Evolutionary conservation across 2,329 filamentous ascomycete species (phyloP).

Genomic region (Penicillium sp.): DNA sequence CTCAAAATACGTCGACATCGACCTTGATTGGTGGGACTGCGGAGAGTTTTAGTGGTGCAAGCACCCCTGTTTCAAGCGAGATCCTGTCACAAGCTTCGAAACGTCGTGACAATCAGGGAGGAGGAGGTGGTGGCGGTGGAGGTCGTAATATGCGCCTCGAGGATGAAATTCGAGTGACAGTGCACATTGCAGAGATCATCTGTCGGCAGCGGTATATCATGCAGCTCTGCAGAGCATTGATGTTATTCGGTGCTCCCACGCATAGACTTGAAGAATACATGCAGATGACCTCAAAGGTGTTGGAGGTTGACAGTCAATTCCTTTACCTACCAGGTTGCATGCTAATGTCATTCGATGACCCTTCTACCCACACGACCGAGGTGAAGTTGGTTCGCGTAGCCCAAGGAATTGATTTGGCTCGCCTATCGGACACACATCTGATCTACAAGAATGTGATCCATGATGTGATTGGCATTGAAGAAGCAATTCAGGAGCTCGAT

Average conservation of each 20-base stretch:
- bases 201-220: conserved; percentile 79
- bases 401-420: conserved; percentile 45
- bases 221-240: conserved; percentile 78
- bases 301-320: conserved; percentile 86
- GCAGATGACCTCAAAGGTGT: conserved; percentile 78
- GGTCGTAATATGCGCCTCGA: conserved; percentile 25
- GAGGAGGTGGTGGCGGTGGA: neutral
- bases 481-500: conserved; percentile 43
- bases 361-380: conserved; percentile 45
- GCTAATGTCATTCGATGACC: conserved; percentile 59
- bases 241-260: conserved; percentile 89
- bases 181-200: conserved; percentile 66
- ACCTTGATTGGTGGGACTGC: conserved; percentile 22
- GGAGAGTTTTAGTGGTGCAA: conserved; percentile 29
- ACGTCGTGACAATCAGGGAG: conserved; percentile 21
- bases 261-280: conserved; percentile 88
- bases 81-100: conserved; percentile 30
- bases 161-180: conserved; percentile 57
- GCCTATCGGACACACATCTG: conserved; percentile 44
- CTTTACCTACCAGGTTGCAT: conserved; percentile 70
- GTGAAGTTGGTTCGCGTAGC: conserved; percentile 43
- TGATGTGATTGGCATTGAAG: conserved; percentile 45
- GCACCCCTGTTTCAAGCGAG: conserved; percentile 31
- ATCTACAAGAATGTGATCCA: conserved; percentile 50
- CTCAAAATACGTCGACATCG: conserved; percentile 25